Conservation (phyloP, 306 rosid genomes). For the Herpetospermum pedunculosum region DNA sequence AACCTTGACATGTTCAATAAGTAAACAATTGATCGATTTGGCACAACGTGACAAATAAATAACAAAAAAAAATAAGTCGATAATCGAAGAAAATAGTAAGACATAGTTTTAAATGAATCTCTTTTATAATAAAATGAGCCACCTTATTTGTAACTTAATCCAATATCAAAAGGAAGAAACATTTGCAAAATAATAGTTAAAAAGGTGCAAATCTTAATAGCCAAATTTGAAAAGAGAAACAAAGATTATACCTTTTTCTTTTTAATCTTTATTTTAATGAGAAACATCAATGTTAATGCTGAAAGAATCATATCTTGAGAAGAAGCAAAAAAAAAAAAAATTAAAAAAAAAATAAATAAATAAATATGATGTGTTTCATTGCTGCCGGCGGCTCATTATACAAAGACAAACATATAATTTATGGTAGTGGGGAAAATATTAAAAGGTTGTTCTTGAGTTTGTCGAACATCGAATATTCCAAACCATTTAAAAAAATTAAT, state of each 20-base stretch:
- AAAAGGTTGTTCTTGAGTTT: background rate
- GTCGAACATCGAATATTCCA: background rate
- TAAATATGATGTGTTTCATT: too few relatives aligned
- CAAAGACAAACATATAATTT: background rate
- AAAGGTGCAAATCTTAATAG: background rate
- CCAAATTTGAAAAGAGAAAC: background rate
- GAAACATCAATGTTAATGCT: background rate
- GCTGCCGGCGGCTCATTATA: slow-evolving; percentile 1
- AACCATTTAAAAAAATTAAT: background rate
- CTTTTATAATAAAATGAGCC: fast-evolving
- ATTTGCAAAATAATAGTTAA: background rate
- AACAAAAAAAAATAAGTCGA: too few relatives aligned
- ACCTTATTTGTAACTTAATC: background rate
- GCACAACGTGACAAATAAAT: background rate
- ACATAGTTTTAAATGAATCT: background rate
- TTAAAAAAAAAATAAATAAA: too few relatives aligned
- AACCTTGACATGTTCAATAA: background rate
- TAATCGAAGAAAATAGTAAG: background rate
- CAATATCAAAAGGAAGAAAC: background rate
- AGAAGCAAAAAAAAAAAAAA: background rate
- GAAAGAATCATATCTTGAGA: background rate
- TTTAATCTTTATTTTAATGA: background rate
- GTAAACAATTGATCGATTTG: background rate
- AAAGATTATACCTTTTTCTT: background rate
- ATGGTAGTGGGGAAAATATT: background rate